phyloP scores from a whole-genome alignment of 768 basidiomycete genomes.

The Calocybe cyanea region DNA sequence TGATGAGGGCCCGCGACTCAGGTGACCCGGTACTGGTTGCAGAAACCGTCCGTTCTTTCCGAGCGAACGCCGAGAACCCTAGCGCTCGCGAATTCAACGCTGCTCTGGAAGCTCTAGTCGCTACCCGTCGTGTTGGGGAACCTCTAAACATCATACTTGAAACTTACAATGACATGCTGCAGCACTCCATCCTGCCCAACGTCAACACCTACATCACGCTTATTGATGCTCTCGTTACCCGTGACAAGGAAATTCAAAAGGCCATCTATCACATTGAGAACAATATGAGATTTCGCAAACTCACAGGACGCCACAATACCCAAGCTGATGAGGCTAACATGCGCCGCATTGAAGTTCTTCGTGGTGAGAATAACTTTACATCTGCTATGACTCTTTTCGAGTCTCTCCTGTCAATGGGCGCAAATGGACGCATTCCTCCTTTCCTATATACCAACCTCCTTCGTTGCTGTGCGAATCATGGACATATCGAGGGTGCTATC shows the following conservation, averaged over 20 bases:
- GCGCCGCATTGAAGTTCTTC: constrained; percentile 39
- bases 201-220: constrained; percentile 56
- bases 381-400: constrained; percentile 75
- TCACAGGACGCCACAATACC: constrained; percentile 22
- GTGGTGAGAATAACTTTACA: constrained; percentile 64
- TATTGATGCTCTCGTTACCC: constrained; percentile 57
- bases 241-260: constrained; percentile 61
- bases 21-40: constrained; percentile 23
- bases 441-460: constrained; percentile 53
- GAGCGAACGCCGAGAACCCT: constrained; percentile 26
- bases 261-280: constrained; percentile 39
- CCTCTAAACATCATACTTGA: constrained; percentile 56
- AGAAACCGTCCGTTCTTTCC: constrained; percentile 34
- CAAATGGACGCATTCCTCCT: constrained; percentile 27
- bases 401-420: constrained; percentile 39
- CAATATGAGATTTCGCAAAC: constrained; percentile 33
- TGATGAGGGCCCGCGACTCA: constrained; percentile 23
- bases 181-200: constrained; percentile 58
- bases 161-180: constrained; percentile 71
- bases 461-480: constrained; percentile 54
- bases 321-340: constrained; percentile 25
- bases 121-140: constrained; percentile 43
- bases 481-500: constrained; percentile 56
- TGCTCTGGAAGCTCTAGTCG: constrained; percentile 51
- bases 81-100: constrained; percentile 57